Evolutionary conservation across 139 green algal species (phyloP).

Genomic region (Klebsormidium nitens): DNA sequence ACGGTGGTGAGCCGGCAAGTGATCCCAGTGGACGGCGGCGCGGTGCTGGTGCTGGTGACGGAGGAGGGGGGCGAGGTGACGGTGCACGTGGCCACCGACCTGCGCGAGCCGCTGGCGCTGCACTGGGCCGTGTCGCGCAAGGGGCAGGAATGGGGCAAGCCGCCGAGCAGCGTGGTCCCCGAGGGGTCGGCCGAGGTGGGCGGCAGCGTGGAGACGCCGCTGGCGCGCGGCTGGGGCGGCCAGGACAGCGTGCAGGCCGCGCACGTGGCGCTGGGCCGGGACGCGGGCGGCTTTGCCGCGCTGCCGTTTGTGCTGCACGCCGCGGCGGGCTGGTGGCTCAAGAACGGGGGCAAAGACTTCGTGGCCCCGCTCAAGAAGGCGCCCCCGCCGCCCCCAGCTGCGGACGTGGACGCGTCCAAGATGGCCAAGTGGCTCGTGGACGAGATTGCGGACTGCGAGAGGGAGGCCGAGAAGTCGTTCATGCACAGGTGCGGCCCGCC

Average conservation of each 20-base stretch:
- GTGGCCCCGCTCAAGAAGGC: too few species aligned
- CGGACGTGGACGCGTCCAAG: too few species aligned
- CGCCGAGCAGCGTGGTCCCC: too few species aligned
- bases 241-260: background rate
- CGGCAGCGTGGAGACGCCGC: constrained; percentile 1
- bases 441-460: constrained; percentile 42
- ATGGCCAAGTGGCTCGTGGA: constrained; percentile 30
- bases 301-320: too few species aligned
- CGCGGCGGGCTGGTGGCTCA: too few species aligned
- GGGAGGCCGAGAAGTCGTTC: constrained; percentile 36
- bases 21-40: background rate
- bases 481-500: constrained; percentile 42
- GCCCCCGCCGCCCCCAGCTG: too few species aligned
- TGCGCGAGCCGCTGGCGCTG: background rate
- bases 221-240: background rate
- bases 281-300: too few species aligned
- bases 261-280: too few species aligned
- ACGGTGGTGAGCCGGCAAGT: constrained; percentile 20
- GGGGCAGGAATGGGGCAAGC: constrained; percentile 14
- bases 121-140: constrained; percentile 30
- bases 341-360: too few species aligned
- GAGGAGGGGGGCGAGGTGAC: constrained; percentile 19
- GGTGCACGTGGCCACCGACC: constrained; percentile 13
- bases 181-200: too few species aligned
- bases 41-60: constrained; percentile 27